These are phyloP conservation scores for Penicillium fimorum DNA, from an alignment of 495 filamentous ascomycete species.

Conservation along the genomic window DNA sequence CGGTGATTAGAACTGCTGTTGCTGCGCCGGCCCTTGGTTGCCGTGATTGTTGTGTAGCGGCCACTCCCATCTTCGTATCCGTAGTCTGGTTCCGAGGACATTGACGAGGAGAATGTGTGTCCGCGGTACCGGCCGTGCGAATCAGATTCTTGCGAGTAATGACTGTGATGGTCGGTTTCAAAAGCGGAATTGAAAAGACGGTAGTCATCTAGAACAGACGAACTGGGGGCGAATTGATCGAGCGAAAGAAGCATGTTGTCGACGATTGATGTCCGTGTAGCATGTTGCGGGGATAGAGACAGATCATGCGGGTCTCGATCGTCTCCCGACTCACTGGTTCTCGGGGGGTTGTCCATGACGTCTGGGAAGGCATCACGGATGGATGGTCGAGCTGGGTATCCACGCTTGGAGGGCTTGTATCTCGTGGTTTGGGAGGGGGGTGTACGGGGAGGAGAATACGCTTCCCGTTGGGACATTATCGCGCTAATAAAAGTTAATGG, in stretches of 20 bases:
- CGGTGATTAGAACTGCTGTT: constrained; percentile 79
- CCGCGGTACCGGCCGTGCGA: constrained; percentile 51
- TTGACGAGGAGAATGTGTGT: constrained; percentile 63
- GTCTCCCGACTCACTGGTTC: constrained; percentile 43
- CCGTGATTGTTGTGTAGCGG: constrained; percentile 56
- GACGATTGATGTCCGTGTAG: constrained; percentile 81
- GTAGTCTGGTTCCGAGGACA: constrained; percentile 74
- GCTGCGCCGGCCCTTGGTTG: constrained; percentile 61
- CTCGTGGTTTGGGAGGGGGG: constrained; percentile 40
- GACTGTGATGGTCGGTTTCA: constrained; percentile 31
- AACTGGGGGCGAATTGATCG: constrained; percentile 65
- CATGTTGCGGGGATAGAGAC: constrained; percentile 70
- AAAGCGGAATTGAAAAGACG: constrained; percentile 43
- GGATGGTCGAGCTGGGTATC: constrained; percentile 33
- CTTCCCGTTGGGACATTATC: constrained; percentile 36
- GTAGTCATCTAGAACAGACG: constrained; percentile 42
- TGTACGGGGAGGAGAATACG: constrained; percentile 45
- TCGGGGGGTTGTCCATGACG: constrained; percentile 41
- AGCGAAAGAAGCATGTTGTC: constrained; percentile 90
- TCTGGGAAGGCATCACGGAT: constrained; percentile 54
- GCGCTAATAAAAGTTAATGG: constrained; percentile 19
- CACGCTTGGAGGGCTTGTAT: constrained; percentile 32
- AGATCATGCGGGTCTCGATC: constrained; percentile 84
- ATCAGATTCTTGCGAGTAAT: constrained; percentile 27
- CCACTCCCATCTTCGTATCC: constrained; percentile 62